Base-by-base conservation (phyloP, 164 flowering plant species). In the Houttuynia cordata region DNA sequence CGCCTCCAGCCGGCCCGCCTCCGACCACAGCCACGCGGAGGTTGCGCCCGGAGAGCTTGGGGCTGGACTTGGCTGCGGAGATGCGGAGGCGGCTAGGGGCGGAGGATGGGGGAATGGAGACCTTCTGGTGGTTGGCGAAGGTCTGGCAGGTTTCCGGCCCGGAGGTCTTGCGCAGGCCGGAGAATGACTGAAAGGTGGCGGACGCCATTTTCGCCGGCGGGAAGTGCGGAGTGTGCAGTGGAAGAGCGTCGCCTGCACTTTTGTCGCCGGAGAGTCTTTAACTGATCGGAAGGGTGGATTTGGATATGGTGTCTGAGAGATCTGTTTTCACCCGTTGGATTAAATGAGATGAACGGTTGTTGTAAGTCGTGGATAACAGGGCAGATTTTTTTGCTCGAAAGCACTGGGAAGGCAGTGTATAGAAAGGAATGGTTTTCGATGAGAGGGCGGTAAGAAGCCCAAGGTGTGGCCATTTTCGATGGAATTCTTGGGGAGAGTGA, bases 1-100 rank as follows among this genome's bases (percentile, higher is more conserved):
- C 42, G 4, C 97, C 98, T 0, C 97, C 97, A 0, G 97, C 97
- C 0, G 96, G 98, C 1, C 98, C 98, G 0, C 97, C 98, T 0
- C 97, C 98, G 6, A 90, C 73, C 21, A 93, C 91, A 4, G 95
- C 96, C 1, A 92, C 96, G 9, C 96, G 76, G 63, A 89, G 96
- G 73, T 78, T 86, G 4, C 98, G 80, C 59, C 88, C 88, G 23
- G 78, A 40, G 59, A 92, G 72, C 63, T 76, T 81, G n/a, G 96
- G 96, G 70, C 92, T 82, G 10, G 77, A 58, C 62, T 75, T 82
- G 0, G 71, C 74, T 14, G 92, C 90, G 9, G 57, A 40, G 25
- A 85, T 67, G 17, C 59, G 67, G 64, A 78, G 64, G 9, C 61
- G 53, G 0, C 75, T 63, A 47, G 17, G 37, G 45, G 57, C 63